A percentile compares a stretch with the other conserved stretches of the same genome.
Conservation (phyloP, 169 alveolate species). For the Plasmodium vivax region DNA sequence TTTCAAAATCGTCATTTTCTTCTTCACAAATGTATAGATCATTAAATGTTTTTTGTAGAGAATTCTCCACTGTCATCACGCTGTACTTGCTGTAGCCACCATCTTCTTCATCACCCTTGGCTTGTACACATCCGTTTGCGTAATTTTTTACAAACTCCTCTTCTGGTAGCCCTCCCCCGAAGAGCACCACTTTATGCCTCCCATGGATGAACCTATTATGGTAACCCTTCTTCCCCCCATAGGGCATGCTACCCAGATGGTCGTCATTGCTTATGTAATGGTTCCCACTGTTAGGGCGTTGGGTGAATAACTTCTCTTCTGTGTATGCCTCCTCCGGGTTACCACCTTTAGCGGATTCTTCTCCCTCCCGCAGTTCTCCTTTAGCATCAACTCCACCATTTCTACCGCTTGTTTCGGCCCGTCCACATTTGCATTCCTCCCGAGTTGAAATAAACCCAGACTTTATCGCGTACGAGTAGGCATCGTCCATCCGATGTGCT, state of each 20-base stretch:
- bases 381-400: background rate
- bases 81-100: background rate
- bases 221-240: background rate
- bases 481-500: background rate
- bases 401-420: background rate
- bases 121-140: constrained; percentile 14
- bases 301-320: background rate
- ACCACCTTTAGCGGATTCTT: background rate
- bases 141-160: constrained; percentile 34
- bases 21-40: constrained; percentile 73
- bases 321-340: background rate
- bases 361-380: background rate
- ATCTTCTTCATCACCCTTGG: background rate
- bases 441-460: background rate
- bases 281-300: background rate
- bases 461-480: background rate
- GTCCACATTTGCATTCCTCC: background rate
- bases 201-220: constrained; percentile 10
- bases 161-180: constrained; percentile 68
- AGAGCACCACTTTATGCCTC: constrained; percentile 34
- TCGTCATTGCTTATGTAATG: background rate
- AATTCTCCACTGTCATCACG: constrained; percentile 25
- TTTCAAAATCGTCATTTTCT: constrained; percentile 4
- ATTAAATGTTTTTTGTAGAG: constrained; percentile 53
- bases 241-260: background rate